Conservation (phyloP, 768 basidiomycete genomes). For the Rhizopogon roseolus region DNA sequence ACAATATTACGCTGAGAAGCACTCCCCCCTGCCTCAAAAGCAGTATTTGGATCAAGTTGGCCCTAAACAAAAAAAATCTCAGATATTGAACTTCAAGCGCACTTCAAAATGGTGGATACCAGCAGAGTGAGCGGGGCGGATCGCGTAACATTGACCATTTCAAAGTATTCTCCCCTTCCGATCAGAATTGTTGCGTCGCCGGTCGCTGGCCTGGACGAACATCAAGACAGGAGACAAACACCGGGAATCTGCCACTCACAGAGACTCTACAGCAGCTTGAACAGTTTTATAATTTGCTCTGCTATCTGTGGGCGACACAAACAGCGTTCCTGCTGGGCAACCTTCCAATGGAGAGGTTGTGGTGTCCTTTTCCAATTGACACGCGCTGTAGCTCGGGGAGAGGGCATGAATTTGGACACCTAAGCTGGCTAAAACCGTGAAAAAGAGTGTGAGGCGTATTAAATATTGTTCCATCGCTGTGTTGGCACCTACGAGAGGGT, state of each 20-base stretch:
- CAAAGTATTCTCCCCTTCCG: slow-evolving; percentile 27
- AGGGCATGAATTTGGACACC: slow-evolving; percentile 20
- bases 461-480: not conserved
- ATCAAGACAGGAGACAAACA: not conserved
- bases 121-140: slow-evolving; percentile 24
- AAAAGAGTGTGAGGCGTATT: not conserved
- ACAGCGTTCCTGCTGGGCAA: slow-evolving; percentile 39
- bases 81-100: not conserved
- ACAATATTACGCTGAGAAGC: slow-evolving; percentile 41
- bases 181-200: slow-evolving; percentile 24
- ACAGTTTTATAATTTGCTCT: slow-evolving; percentile 17
- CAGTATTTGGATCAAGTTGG: slow-evolving; percentile 32
- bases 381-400: slow-evolving; percentile 40
- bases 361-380: slow-evolving; percentile 44
- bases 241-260: slow-evolving; percentile 31
- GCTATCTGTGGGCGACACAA: slow-evolving; percentile 26
- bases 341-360: slow-evolving; percentile 37
- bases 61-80: slow-evolving; percentile 26
- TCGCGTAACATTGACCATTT: slow-evolving; percentile 28
- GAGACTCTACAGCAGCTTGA: slow-evolving; percentile 21
- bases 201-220: slow-evolving; percentile 30
- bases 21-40: slow-evolving; percentile 35
- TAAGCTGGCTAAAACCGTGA: not conserved
- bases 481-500: not conserved
- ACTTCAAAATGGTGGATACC: slow-evolving; percentile 9